A percentile compares a stretch with the other conserved stretches of the same genome.
Evolutionary conservation across 2,329 filamentous ascomycete genomes (phyloP).

Genomic region (Monilinia fructigena): DNA sequence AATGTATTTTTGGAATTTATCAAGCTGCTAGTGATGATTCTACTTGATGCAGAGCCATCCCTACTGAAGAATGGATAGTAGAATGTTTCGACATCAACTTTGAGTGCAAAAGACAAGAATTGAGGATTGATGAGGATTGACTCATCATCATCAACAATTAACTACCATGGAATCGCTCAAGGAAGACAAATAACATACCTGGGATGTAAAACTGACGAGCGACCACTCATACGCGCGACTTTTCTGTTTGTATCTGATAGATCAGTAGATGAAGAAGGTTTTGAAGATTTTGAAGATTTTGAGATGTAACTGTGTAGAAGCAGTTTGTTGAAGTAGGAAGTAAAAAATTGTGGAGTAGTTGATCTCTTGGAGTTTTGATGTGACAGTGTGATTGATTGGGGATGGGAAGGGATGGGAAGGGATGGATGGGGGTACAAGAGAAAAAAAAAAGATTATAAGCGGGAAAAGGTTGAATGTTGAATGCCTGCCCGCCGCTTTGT

Average conservation of each 20-base stretch:
- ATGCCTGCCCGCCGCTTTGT: constrained; percentile 6
- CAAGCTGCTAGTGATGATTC: neutral
- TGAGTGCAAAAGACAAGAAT: neutral
- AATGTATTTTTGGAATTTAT: neutral
- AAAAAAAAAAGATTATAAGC: neutral
- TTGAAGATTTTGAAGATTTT: neutral
- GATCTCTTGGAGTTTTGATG: neutral
- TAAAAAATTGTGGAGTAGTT: constrained; percentile 15
- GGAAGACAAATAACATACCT: constrained; percentile 53
- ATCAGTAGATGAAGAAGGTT: constrained; percentile 5
- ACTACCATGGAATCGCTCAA: constrained; percentile 27
- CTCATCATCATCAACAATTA: neutral
- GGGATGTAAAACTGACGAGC: constrained; percentile 80
- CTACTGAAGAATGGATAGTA: neutral
- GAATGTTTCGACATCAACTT: neutral
- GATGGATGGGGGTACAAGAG: neutral
- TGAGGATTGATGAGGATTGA: neutral
- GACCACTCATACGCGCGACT: constrained; percentile 78
- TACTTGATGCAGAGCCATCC: neutral
- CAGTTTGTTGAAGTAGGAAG: constrained; percentile 8
- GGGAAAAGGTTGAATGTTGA: constrained; percentile 14
- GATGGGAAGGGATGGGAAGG: too few relatives aligned
- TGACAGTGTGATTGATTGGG: neutral
- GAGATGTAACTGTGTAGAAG: neutral
- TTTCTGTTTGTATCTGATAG: constrained; percentile 21